Evolutionary conservation across 2,329 filamentous ascomycete genomes (phyloP), one percentile per base, ranked within the genome.

Genomic region (Penicillium nordicum): DNA sequence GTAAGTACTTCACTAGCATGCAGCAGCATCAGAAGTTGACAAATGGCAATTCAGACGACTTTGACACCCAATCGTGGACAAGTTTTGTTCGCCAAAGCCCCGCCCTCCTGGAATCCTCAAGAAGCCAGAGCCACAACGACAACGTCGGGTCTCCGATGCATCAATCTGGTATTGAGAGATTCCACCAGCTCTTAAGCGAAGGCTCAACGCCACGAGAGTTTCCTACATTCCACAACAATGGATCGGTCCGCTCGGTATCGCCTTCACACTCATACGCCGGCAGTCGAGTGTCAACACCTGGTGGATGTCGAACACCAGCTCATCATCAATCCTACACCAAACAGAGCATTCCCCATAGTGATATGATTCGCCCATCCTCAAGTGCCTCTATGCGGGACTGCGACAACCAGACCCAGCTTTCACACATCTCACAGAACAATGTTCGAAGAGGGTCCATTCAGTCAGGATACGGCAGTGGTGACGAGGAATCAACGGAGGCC

Each of bases 61-160:
- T 87, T 64, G 89, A 95, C 68, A 82, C 83, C 27, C 84, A 84
- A 41, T 88, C 92, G 61, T 96, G 92, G 92, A 86, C 84, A 56
- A 83, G 84, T 5, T 90, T 94, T 54, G 74, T 92, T 12, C 87
- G 90, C 68, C 84, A 86, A 51, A 90, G 90, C 67, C 86, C 86
- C 3, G 76, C 72, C 50, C 67, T 77, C 37, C 57, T 74, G 41
- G 63, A 69, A 14, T 53, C 62, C 34, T 60, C 59, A 38, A 65
- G 64, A 53, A 57, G 58, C 18, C 67, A 70, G 21, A 46, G 25
- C 55, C 63, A 48, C 45, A 65, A 10, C 2, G 69, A 71, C 21
- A 64, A 63, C 3, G 60, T 56, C 4, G 53, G 61, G 25, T 74
- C 76, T 5, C 72, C 74, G 1, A 67, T 77, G 58, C 70, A 76